Percentiles rank a stretch among this genome's conserved stretches.
Conservation (phyloP, 768 basidiomycete species). For the Leucogyrophana mollusca region DNA sequence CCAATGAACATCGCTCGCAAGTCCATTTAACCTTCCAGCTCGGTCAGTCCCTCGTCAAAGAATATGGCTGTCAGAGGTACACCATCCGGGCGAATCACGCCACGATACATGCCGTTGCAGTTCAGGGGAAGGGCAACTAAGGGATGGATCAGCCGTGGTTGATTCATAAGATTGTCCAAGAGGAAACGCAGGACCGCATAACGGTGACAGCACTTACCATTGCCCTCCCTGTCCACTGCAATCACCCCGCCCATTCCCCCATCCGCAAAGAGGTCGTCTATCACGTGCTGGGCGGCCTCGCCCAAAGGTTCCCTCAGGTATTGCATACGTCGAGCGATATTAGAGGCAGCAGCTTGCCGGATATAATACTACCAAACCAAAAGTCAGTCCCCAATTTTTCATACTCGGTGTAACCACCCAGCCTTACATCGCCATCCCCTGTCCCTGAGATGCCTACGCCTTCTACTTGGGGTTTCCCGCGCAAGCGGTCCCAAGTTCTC, state of each 20-base stretch:
- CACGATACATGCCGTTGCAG: constrained; percentile 81
- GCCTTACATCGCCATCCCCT: constrained; percentile 77
- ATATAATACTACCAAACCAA: constrained; percentile 68
- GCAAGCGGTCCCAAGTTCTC: constrained; percentile 40
- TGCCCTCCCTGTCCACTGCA: constrained; percentile 66
- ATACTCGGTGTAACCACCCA: not conserved
- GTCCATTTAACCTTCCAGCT: constrained; percentile 8
- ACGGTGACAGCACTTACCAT: constrained; percentile 42
- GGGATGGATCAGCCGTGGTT: not conserved
- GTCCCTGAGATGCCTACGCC: constrained; percentile 82
- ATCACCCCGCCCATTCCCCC: constrained; percentile 78
- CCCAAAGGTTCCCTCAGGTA: constrained; percentile 55
- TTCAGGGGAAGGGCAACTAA: constrained; percentile 77
- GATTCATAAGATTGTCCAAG: no score
- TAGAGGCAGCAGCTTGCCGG: constrained; percentile 61
- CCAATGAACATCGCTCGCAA: no score
- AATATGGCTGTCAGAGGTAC: constrained; percentile 76
- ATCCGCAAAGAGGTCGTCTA: constrained; percentile 54
- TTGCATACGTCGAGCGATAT: constrained; percentile 65
- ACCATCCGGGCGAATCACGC: constrained; percentile 69
- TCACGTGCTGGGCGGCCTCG: constrained; percentile 51
- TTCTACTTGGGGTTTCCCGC: constrained; percentile 27
- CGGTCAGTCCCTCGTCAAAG: constrained; percentile 53
- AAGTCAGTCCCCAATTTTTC: constrained; percentile 5
- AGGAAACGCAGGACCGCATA: not conserved